Conservation (phyloP, 352 stramenopile species). For the Phytophthora hibernalis region DNA sequence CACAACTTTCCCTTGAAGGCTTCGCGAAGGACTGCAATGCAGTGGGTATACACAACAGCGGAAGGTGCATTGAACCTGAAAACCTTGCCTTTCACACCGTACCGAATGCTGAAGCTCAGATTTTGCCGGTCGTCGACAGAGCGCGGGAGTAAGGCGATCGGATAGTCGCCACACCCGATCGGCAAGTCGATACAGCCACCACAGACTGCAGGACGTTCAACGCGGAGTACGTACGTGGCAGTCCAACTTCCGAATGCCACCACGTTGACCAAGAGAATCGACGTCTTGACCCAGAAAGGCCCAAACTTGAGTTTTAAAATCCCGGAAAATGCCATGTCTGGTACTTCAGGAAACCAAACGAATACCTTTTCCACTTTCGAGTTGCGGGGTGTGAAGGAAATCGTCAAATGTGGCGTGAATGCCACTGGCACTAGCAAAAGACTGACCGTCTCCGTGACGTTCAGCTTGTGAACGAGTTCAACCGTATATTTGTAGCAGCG, state of each 20-base stretch:
- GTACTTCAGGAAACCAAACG: neutral
- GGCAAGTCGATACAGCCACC: slow-evolving; percentile 14
- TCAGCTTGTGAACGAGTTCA: neutral
- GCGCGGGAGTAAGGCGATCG: slow-evolving; percentile 7
- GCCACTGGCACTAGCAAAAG: neutral
- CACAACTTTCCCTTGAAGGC: slow-evolving; percentile 1
- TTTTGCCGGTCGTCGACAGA: slow-evolving; percentile 12
- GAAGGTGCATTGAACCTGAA: slow-evolving; percentile 12
- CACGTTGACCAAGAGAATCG: slow-evolving; percentile 22
- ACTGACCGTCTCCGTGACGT: neutral
- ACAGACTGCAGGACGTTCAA: slow-evolving; percentile 8
- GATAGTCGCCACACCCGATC: slow-evolving; percentile 6
- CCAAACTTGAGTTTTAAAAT: slow-evolving; percentile 18
- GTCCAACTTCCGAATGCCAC: neutral
- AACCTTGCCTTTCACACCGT: slow-evolving; percentile 16
- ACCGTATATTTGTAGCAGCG: neutral
- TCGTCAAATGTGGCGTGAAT: neutral
- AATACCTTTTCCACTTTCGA: neutral
- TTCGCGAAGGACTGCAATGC: slow-evolving; percentile 11
- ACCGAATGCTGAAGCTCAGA: slow-evolving; percentile 18
- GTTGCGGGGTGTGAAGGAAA: slow-evolving; percentile 4
- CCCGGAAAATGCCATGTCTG: slow-evolving; percentile 7
- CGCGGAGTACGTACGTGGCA: slow-evolving; percentile 18
- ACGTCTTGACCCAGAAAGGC: slow-evolving; percentile 19
- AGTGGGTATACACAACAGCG: slow-evolving; percentile 7